Base-by-base conservation (phyloP, 257 asterid genomes). In the Lithospermum erythrorhizon region DNA sequence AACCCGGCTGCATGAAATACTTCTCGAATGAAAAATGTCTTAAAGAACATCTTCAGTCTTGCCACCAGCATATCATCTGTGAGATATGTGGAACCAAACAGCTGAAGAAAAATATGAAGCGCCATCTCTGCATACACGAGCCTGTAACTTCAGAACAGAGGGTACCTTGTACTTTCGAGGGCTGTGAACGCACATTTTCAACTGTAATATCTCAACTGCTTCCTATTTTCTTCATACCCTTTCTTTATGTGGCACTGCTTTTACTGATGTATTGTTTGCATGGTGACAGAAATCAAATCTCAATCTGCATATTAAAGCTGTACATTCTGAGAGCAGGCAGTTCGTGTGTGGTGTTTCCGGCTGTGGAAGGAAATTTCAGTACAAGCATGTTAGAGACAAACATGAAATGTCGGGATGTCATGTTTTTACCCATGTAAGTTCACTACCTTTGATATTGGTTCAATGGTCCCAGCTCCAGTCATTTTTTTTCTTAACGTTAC, bases 321-420 rank as follows among this genome's bases (percentile, higher is more conserved):
- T 65, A 16, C 98, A 91, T 63, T 61, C 75, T 41, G 83, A 79
- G 71, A 66, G 74, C 25, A 86, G 76, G 61, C 93, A 93, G 51
- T 88, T 81, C 63, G 14, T 64, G 25, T 91, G 98, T 59, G 47
- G 87, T 29, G 63, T 83, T 25, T 69, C 81, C 24, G 84, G 84
- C 4, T 91, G 98, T 80, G 58, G 78, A 58, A 70, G 60, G 95
- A 79, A 56, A 65, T 91, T 88, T 54, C 65, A 96, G 13, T 91
- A 76, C 82, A 91, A 88, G 70, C 98, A 91, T 4, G 98, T 86
- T 59, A 78, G 96, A 75, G 87, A 91, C 76, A 83, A 76, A 13
- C 98, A 91, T 49, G 98, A 91, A 70, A 77, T 71, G 60, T 81
- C 97, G 1, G 89, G 87, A 22, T 65, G 77, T 78, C 98, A 91